Base-by-base conservation (phyloP, 345 rosid genomes). In the Anacardium occidentale region DNA sequence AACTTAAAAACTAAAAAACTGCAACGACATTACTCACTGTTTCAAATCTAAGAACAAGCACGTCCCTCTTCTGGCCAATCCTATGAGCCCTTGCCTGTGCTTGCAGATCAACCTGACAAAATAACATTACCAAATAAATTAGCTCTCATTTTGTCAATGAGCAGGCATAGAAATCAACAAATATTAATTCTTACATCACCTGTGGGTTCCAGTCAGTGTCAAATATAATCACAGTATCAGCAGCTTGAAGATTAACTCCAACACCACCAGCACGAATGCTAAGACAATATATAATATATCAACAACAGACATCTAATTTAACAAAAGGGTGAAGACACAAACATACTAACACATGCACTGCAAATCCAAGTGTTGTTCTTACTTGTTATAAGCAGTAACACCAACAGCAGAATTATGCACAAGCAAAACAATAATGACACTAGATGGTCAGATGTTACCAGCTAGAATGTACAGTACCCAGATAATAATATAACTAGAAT, bases 161-260 rank as follows among this genome's bases (percentile, higher is more conserved):
- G 14, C 10, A 64, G 21, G 37, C 44, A 62, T 8, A 65, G 15
- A 68, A 75, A 66, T 56, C 34, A 78, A 74, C 29, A 52, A 54
- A 73, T 26, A 50, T 25, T 62, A 48, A 62, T 47, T 66, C 66
- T 69, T 56, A 69, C 77, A 59, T 55, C 75, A 85, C 97, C 95
- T 93, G 98, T 75, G 98, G 98, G 78, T 93, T 93, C 98, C 98
- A 93, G 75, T 93, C 98, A 58, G 98, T 93, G 85, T 93, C 97
- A 47, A 93, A 93, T 81, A 93, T 82, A 74, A 93, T 91, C 59
- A 93, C 98, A 20, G 97, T 93, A 83, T 93, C 97, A 68, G 98
- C 98, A 74, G 97, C 97, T 75, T 93, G 98, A 83, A 93, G 97
- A 87, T 93, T 93, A 50, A 93, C 97, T 69, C 98, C 98, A 73